Evolutionary conservation across 371 early-diverging fungal genomes (phyloP), one percentile per base, ranked within the genome.

Genomic region (Mucor irregularis): DNA sequence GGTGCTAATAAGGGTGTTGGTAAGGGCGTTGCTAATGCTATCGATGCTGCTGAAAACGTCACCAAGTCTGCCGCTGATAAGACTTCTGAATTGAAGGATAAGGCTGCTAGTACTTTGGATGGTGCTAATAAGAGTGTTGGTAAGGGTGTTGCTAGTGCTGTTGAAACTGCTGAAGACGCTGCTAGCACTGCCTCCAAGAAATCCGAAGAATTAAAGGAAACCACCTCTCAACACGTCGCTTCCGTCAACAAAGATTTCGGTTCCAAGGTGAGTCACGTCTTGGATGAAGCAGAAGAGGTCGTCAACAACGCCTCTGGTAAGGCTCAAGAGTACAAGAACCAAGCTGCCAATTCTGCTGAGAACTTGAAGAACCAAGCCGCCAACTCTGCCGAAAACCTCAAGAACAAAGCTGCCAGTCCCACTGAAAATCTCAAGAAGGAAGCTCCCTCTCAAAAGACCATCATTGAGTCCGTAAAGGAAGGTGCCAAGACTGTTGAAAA

Each of bases 61-160:
- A 31, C 54, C n/a, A 28, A 71, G 54, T 44, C 47, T 4, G 53
- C 61, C 0, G 49, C 61, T 14, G 68, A 64, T 9, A 64, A 63
- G 17, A 64, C 59, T 49, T 29, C 46, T 28, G 39, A 55, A 46
- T 22, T 33, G 14, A 47, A 55, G 47, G 48, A 37, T 19, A 17
- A 31, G 25, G 60, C 51, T 33, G n/a, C n/a, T 67, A 71, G 37
- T 45, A 67, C 13, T 50, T 58, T 31, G 71, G 56, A 71, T 13
- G 45, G 43, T 2, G 56, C 42, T 7, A 70, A 67, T 30, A 50
- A 62, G 17, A 56, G 55, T 38, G 59, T 35, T 10, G 61, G 64
- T 35, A 16, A 64, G 26, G 56, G 24, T 5, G 22, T 53, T 6
- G 45, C 53, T 14, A 47, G 57, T 39, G 60, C 53, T 6, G 17